A percentile compares a stretch with the other conserved stretches of the same genome.
phyloP scores from a whole-genome alignment of 192 early-diverging fungal species.

The Allomyces arbusculus region DNA sequence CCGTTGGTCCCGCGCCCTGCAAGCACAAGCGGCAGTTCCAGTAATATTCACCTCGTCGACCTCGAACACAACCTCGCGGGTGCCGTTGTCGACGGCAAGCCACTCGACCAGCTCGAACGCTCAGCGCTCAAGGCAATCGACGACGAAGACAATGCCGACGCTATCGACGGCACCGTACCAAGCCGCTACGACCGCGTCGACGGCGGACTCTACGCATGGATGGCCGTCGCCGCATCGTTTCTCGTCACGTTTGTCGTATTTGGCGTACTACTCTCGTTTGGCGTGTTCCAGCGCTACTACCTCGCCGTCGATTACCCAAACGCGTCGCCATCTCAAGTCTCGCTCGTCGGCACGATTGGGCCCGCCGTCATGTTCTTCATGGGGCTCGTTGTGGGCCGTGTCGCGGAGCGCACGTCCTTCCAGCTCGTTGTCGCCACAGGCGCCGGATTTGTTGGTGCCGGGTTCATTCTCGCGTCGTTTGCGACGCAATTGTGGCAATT shows the following conservation, averaged over 20 bases:
- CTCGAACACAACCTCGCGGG: no score
- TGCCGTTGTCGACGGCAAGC: no score
- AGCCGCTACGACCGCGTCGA: neutral
- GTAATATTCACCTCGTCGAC: no score
- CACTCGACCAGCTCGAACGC: no score
- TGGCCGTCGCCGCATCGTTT: neutral
- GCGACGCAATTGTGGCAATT: constrained; percentile 26
- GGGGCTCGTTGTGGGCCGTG: constrained; percentile 14
- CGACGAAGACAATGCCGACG: neutral
- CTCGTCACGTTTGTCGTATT: neutral
- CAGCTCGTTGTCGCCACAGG: no score
- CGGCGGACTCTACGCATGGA: neutral
- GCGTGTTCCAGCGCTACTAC: constrained; percentile 7
- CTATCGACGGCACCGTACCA: neutral
- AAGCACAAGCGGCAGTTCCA: no score
- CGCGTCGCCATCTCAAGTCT: constrained; percentile 8
- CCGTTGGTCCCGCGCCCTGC: no score
- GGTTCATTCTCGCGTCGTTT: constrained; percentile 21
- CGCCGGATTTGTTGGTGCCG: no score
- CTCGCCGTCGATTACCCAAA: constrained; percentile 11
- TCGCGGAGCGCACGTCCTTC: no score
- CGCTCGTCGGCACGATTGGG: constrained; percentile 22
- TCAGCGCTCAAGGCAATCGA: neutral
- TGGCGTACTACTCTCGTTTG: neutral
- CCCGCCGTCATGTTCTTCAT: constrained; percentile 18